Evolutionary conservation across 2,329 filamentous ascomycete species (phyloP).

Genomic region (Cladosporium sp.): DNA sequence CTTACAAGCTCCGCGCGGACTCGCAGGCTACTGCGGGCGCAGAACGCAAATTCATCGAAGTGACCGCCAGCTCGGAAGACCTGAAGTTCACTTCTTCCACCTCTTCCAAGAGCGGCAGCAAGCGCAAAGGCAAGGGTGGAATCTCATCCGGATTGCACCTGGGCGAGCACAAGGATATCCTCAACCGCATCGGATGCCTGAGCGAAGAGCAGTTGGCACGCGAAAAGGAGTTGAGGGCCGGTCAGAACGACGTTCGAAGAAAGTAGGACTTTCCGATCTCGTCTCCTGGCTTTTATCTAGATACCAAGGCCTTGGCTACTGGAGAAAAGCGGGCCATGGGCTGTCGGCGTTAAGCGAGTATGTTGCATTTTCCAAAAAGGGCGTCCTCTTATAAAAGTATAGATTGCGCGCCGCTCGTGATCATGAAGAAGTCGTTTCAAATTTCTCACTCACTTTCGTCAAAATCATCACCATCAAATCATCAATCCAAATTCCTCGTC

Average conservation of each 20-base stretch:
- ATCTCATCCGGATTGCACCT: slow-evolving; percentile 50
- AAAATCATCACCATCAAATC: slow-evolving; percentile 10
- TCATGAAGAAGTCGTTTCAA: neutral
- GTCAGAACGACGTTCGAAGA: slow-evolving; percentile 19
- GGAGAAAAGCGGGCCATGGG: slow-evolving; percentile 11
- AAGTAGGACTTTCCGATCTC: slow-evolving; percentile 8
- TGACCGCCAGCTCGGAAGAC: slow-evolving; percentile 75
- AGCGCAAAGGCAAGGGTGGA: slow-evolving; percentile 48
- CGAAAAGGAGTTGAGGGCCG: slow-evolving; percentile 34
- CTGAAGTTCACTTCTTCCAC: slow-evolving; percentile 39
- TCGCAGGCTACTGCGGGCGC: slow-evolving; percentile 15
- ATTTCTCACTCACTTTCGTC: slow-evolving; percentile 10
- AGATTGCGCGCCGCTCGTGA: slow-evolving; percentile 8
- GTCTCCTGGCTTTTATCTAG: neutral
- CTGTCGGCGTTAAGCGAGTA: slow-evolving; percentile 8
- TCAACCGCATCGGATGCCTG: slow-evolving; percentile 74
- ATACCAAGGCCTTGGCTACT: neutral
- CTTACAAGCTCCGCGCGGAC: slow-evolving; percentile 16
- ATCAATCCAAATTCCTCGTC: neutral
- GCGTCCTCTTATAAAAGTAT: slow-evolving; percentile 10
- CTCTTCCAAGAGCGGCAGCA: slow-evolving; percentile 29
- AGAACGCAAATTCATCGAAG: slow-evolving; percentile 49
- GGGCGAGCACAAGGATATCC: slow-evolving; percentile 77
- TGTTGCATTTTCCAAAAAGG: neutral
- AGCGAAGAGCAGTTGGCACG: slow-evolving; percentile 38